Percentiles rank a stretch among this genome's conserved stretches.
These are phyloP conservation scores for Vicia faba DNA, from an alignment of 306 rosid genomes.

Conservation along the genomic window DNA sequence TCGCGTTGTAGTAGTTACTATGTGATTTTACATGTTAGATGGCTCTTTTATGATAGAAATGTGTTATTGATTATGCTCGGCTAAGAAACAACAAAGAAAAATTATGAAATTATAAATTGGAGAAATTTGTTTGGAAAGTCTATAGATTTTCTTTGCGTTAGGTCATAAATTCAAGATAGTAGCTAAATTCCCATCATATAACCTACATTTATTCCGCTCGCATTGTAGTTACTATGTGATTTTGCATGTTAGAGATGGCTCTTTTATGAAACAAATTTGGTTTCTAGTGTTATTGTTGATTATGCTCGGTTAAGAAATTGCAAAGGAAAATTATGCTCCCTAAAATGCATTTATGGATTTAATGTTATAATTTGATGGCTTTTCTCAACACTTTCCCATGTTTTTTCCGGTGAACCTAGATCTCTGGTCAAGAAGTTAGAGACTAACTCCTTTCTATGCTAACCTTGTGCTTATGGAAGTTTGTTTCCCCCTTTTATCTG, in stretches of 20 bases:
- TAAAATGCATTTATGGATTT: background rate
- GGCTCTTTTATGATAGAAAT: too few species aligned
- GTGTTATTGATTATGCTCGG: too few species aligned
- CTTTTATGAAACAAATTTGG: constrained; percentile 1
- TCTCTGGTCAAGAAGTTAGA: background rate
- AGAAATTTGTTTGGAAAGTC: too few species aligned
- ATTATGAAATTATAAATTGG: too few species aligned
- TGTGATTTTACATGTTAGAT: too few species aligned
- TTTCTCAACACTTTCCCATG: too few species aligned
- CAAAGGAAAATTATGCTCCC: background rate
- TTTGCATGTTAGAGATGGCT: background rate
- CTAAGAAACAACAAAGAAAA: too few species aligned
- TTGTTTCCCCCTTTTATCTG: too few species aligned
- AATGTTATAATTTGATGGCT: background rate
- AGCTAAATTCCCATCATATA: too few species aligned
- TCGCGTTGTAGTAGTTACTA: constrained; percentile 18
- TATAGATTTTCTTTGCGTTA: too few species aligned
- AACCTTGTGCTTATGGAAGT: background rate
- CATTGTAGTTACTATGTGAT: constrained; percentile 22
- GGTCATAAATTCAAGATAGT: too few species aligned
- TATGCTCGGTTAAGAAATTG: background rate
- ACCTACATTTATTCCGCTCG: constrained; percentile 14
- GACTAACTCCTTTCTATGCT: background rate
- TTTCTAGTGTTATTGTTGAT: background rate
- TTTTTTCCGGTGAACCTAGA: background rate